Conservation (phyloP, 2,329 filamentous ascomycete genomes). For the Microsporum audouinii region DNA sequence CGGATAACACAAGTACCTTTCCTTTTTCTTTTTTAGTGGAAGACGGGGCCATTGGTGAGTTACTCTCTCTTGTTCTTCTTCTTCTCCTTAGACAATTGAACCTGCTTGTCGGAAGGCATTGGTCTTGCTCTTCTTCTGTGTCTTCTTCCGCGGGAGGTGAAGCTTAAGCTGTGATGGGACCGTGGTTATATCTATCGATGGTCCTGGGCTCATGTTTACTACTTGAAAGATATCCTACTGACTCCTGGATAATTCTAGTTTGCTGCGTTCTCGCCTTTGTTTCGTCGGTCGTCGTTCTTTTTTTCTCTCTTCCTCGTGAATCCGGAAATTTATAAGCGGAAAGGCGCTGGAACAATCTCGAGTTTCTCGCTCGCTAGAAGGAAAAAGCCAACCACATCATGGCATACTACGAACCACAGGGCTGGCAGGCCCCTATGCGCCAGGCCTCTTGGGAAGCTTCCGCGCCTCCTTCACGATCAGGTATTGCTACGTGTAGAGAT, state of each 20-base stretch:
- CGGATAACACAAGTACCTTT: neutral
- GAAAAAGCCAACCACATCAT: constrained; percentile 32
- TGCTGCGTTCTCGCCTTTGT: neutral
- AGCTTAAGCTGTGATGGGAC: neutral
- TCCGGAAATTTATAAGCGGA: neutral
- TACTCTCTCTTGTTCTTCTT: constrained; percentile 14
- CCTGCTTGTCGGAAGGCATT: constrained; percentile 13
- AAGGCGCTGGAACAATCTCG: neutral
- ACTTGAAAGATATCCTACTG: too few relatives aligned
- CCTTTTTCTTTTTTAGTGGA: constrained; percentile 4
- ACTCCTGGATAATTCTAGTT: too few relatives aligned
- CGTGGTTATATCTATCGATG: neutral
- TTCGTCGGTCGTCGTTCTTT: neutral
- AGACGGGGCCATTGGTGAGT: neutral
- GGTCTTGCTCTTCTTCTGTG: constrained; percentile 15
- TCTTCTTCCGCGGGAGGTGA: neutral
- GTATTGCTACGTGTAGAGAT: constrained; percentile 32
- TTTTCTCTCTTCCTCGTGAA: neutral
- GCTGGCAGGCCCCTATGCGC: constrained; percentile 51
- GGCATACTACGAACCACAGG: constrained; percentile 59
- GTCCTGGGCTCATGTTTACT: too few relatives aligned
- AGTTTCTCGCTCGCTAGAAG: neutral
- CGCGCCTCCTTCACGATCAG: constrained; percentile 59
- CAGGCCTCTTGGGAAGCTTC: constrained; percentile 59
- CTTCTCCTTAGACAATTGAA: constrained; percentile 16